Conservation (phyloP, 139 green algal genomes). For the Chlorella vulgaris region DNA sequence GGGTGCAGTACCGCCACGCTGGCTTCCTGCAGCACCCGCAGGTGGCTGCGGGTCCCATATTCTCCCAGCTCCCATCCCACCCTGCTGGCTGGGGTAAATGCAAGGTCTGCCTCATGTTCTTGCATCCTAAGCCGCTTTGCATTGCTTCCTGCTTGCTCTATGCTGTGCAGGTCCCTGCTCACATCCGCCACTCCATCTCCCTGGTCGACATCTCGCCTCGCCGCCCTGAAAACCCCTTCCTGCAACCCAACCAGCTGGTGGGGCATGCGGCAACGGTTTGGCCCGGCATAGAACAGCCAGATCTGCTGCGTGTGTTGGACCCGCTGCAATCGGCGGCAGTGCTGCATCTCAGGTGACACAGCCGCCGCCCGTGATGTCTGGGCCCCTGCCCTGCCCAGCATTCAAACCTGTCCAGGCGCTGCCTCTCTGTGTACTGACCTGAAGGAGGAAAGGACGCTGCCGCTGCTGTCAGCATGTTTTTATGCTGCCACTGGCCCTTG, state of each 20-base stretch:
- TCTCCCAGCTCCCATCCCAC: no score
- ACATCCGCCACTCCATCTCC: not conserved
- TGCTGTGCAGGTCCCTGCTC: not conserved
- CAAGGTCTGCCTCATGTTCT: not conserved
- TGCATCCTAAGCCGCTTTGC: not conserved
- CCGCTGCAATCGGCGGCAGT: not conserved
- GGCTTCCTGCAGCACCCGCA: constrained; percentile 7
- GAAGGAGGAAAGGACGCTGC: no score
- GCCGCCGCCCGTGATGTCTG: not conserved
- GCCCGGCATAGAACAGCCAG: not conserved
- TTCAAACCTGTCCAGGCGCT: not conserved
- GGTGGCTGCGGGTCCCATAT: no score
- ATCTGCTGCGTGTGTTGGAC: not conserved
- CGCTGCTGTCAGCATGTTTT: no score
- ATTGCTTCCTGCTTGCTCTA: not conserved
- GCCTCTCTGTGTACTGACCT: not conserved
- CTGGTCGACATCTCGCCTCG: not conserved
- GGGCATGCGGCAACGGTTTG: constrained; percentile 1
- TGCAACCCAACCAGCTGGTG: not conserved
- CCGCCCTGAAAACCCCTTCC: not conserved
- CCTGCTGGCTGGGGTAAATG: not conserved
- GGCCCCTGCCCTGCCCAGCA: not conserved
- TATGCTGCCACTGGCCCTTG: no score
- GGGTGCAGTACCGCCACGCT: not conserved
- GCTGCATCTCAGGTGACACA: constrained; percentile 12